phyloP scores from a whole-genome alignment of 345 rosid genomes.

The Salix caprea region DNA sequence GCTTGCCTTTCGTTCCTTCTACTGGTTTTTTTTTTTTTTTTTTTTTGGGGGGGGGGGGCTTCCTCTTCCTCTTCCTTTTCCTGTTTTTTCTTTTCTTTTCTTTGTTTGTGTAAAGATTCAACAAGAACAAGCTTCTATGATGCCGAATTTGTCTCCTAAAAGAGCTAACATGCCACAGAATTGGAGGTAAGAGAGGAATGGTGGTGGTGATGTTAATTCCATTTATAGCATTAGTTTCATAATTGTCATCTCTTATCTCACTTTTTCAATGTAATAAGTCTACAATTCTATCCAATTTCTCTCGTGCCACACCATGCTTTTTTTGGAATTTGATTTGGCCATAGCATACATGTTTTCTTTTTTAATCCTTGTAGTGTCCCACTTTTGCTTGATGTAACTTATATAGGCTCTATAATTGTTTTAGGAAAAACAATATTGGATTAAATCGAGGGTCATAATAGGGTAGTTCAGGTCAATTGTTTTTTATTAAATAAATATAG shows the following conservation, averaged over 20 bases:
- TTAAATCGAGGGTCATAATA: no score
- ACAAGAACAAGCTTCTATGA: conserved; percentile 21
- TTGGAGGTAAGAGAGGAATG: conserved; percentile 43
- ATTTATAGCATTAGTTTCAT: conserved; percentile 27
- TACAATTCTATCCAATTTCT: no score
- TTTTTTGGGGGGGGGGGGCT: background rate
- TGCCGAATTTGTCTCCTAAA: conserved; percentile 59
- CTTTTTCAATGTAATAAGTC: background rate
- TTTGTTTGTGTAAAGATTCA: background rate
- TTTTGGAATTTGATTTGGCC: background rate
- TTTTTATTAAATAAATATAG: no score
- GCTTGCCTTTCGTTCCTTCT: conserved; percentile 18
- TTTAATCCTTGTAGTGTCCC: no score
- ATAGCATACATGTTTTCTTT: background rate
- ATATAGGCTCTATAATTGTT: no score
- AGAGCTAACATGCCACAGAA: conserved; percentile 60
- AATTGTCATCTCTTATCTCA: background rate
- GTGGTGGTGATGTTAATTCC: conserved; percentile 22
- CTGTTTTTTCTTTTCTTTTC: background rate
- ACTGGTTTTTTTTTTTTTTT: background rate
- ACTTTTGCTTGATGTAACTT: no score
- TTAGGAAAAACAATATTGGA: fast-evolving
- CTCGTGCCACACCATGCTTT: background rate
- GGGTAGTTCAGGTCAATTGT: no score
- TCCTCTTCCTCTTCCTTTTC: background rate